Base-by-base conservation (phyloP, 345 rosid species). In the Linum tenue region DNA sequence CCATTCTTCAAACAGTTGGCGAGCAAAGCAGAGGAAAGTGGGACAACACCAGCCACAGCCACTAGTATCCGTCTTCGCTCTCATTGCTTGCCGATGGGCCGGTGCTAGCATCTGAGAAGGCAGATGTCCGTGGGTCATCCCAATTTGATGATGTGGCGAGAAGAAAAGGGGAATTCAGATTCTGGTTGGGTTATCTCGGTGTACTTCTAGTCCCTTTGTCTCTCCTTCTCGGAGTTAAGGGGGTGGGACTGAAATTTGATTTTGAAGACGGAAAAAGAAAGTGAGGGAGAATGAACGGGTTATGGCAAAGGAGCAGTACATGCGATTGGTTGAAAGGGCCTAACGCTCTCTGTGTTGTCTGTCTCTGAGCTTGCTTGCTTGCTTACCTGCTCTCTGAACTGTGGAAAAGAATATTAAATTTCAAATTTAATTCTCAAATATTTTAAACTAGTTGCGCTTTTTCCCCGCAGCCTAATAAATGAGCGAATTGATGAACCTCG, bases 301-400 rank as follows among this genome's bases (percentile, higher is more conserved):
- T 64, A 70, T 63, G 76, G 70, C 71, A 56, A 41, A 39, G 22
- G 40, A 59, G 35, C 82, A n/a, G n/a, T n/a, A 70, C 80, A 66
- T 50, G 75, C 59, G 69, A 70, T 67, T 22, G 55, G 15, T 16
- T 22, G 31, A 22, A 22, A 7, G 37, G 62, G 37, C 39, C 70
- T 64, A 83, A 81, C 83, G 84, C 84, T 81, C 84, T 71, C 74
- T 71, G 64, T 55, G 38, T 0, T 22, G 31, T 22, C 31, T 22
- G 31, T 22, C 31, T 56, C 66, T 58, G 4, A 3, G 3, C 5
- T 37, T 42, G 60, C 37, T 31, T 3, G 12, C 36, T 17, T 36
- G n/a, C 14, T 67, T 59, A 39, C 39, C 62, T 16, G 59, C 48
- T 50, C 22, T 51, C 22, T 4, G 31, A 22, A 22, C 31, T 22